These are phyloP conservation scores for Mitragyna speciosa DNA, from an alignment of 257 asterid genomes.

Conservation along the genomic window DNA sequence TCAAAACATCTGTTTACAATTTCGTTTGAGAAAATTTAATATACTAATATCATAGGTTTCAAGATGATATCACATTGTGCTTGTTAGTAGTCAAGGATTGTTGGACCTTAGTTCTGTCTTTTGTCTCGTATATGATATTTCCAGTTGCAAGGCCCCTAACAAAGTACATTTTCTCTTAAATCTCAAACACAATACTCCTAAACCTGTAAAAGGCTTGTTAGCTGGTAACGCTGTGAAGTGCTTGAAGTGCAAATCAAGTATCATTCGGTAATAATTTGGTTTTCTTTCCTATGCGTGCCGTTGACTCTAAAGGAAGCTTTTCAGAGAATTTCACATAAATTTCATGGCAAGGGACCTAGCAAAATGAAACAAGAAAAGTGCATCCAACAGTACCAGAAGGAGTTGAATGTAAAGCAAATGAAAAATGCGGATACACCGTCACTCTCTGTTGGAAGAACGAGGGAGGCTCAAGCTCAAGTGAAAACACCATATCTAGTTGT, in stretches of 20 bases:
- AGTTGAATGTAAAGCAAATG: slow-evolving; percentile 90
- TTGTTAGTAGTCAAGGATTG: not conserved
- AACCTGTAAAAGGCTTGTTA: not conserved
- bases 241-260: not conserved
- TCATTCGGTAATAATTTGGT: slow-evolving; percentile 2
- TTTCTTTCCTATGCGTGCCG: slow-evolving; percentile 36
- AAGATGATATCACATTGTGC: not conserved
- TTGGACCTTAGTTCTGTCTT: not conserved
- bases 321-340: slow-evolving; percentile 83
- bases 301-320: slow-evolving; percentile 94
- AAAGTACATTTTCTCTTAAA: not conserved
- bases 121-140: not conserved
- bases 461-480: slow-evolving; percentile 75
- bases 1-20: not conserved
- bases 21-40: no score
- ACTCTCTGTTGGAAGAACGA: slow-evolving; percentile 83
- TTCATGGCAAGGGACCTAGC: slow-evolving; percentile 98
- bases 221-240: not conserved
- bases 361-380: slow-evolving; percentile 94
- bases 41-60: not conserved
- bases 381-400: slow-evolving; percentile 85
- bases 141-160: not conserved
- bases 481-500: slow-evolving; percentile 79
- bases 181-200: not conserved
- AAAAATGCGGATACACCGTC: slow-evolving; percentile 93